Percentiles rank a stretch among this genome's conserved stretches.
Conservation (phyloP, 83 land plant genomes). For the Picea engelmannii region DNA sequence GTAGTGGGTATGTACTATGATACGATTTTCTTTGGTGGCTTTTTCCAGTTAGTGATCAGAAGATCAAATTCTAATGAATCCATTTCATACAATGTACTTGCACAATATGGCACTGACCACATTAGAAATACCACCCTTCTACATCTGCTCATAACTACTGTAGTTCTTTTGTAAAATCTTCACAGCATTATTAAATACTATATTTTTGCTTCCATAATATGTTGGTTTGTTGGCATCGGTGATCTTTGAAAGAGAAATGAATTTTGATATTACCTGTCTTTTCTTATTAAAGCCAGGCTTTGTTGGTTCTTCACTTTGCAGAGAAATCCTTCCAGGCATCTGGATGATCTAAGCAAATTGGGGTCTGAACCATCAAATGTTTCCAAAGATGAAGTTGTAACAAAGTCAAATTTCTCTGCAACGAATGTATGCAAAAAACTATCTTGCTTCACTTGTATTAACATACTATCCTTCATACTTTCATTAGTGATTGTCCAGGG, state of each 20-base stretch:
- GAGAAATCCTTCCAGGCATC: neutral
- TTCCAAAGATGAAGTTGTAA: neutral
- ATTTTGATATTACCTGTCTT: neutral
- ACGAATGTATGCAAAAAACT: neutral
- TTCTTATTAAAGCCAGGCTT: neutral
- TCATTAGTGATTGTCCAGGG: neutral
- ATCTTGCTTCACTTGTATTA: neutral
- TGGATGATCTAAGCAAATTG: neutral
- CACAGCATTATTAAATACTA: neutral
- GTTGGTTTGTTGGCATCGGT: neutral
- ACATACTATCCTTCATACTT: neutral
- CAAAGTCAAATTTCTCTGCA: constrained; percentile 2
- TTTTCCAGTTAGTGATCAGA: neutral
- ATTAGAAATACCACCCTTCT: too few species aligned
- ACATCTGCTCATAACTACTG: neutral
- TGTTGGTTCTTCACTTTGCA: neutral
- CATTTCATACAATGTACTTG: neutral
- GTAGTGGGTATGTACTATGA: too few species aligned
- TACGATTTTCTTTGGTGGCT: neutral
- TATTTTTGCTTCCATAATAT: neutral
- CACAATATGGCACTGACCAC: too few species aligned
- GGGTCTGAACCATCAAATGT: neutral
- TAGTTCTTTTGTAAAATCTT: neutral
- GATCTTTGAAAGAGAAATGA: neutral
- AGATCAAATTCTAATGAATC: neutral